Conservation (phyloP, 1,284 basidiomycete species). For the Leccinum fuscescens region DNA sequence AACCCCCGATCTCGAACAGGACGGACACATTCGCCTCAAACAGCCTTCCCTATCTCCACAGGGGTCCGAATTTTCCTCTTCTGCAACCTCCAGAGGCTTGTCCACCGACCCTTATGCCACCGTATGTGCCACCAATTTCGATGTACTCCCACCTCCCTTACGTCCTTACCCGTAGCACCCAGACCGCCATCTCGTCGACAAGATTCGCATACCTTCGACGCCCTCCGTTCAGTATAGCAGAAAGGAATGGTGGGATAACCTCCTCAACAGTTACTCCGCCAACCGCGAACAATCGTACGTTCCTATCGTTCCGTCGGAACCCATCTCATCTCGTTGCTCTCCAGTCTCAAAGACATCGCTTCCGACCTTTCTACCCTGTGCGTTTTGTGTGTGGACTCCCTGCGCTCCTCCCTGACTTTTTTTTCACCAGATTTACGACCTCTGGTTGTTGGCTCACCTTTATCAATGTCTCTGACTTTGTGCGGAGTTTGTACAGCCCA, state of each 20-base stretch:
- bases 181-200: conserved; percentile 33
- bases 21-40: conserved; percentile 24
- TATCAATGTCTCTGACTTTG: conserved; percentile 55
- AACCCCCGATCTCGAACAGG: conserved; percentile 31
- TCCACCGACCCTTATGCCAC: conserved; percentile 27
- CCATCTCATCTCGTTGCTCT: conserved; percentile 10
- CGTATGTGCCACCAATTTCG: conserved; percentile 16
- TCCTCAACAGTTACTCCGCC: conserved; percentile 49
- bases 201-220: conserved; percentile 39
- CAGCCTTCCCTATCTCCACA: conserved; percentile 34
- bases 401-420: conserved; percentile 9
- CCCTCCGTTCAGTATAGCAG: conserved; percentile 46
- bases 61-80: conserved; percentile 33
- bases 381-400: conserved; percentile 24
- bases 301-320: neutral
- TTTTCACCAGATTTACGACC: conserved; percentile 41
- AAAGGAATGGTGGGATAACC: conserved; percentile 62
- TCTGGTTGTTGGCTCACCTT: conserved; percentile 64
- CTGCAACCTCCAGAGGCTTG: conserved; percentile 26
- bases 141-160: neutral
- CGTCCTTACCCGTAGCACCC: conserved; percentile 19
- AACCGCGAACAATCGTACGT: conserved; percentile 45
- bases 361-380: conserved; percentile 57
- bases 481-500: conserved; percentile 51
- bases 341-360: conserved; percentile 51